Conservation (phyloP, 768 basidiomycete genomes). For the Collybia sordida region DNA sequence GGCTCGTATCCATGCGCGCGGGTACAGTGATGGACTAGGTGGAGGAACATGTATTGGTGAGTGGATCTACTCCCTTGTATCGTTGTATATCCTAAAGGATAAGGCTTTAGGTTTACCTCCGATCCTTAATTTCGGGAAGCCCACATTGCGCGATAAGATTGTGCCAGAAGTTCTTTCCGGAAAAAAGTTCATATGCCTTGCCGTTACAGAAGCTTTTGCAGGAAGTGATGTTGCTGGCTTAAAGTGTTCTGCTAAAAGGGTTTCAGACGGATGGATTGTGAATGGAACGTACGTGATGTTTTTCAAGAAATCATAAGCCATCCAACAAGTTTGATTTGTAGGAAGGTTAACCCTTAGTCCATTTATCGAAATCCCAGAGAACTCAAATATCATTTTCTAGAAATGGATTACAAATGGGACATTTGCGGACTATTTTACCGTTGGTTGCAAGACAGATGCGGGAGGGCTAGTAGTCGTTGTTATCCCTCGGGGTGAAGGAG, state of each 20-base stretch:
- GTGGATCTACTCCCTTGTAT: neutral
- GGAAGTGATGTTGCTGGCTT: constrained; percentile 74
- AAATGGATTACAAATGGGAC: constrained; percentile 85
- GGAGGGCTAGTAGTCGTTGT: constrained; percentile 27
- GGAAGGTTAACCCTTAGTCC: constrained; percentile 49
- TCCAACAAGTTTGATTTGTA: constrained; percentile 1
- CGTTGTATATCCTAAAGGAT: constrained; percentile 1
- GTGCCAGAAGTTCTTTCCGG: constrained; percentile 57
- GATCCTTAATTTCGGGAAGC: constrained; percentile 75
- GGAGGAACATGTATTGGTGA: constrained; percentile 40
- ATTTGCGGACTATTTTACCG: constrained; percentile 70
- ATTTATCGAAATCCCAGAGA: neutral
- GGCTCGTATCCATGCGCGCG: constrained; percentile 66
- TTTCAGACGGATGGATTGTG: constrained; percentile 76
- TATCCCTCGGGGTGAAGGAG: constrained; percentile 46
- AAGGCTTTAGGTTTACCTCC: constrained; percentile 59
- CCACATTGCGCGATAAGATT: constrained; percentile 60
- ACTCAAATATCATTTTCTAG: constrained; percentile 10
- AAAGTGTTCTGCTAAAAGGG: constrained; percentile 68
- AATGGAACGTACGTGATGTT: constrained; percentile 63
- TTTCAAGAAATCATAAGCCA: neutral
- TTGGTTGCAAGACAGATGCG: constrained; percentile 56
- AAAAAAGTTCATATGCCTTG: constrained; percentile 73
- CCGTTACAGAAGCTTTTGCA: constrained; percentile 86
- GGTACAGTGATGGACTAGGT: constrained; percentile 74